These are phyloP conservation scores for Spergularia marina DNA, from an alignment of 148 eudicot species.

Conservation along the genomic window DNA sequence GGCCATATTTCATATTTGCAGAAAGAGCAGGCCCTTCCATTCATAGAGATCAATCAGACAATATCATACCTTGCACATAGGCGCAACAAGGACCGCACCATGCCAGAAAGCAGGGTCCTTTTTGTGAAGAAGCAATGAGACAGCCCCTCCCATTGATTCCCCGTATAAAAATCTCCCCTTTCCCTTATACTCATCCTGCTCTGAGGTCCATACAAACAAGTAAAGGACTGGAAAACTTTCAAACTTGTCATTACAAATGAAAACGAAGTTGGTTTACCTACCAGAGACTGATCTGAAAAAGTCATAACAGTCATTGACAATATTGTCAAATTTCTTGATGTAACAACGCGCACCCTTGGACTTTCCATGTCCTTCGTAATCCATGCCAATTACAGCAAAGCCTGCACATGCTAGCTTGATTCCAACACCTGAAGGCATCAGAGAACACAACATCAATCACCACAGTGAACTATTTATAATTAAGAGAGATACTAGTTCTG, in stretches of 20 bases:
- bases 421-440: conserved; percentile 54
- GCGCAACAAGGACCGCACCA: conserved; percentile 95
- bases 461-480: neutral
- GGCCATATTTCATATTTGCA: too few species aligned
- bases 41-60: neutral
- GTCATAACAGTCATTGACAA: conserved; percentile 71
- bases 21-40: neutral
- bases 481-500: too few species aligned
- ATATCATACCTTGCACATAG: conserved; percentile 92
- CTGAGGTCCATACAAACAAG: conserved; percentile 37
- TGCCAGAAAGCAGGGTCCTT: conserved; percentile 81
- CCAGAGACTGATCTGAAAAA: conserved; percentile 83
- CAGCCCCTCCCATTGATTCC: conserved; percentile 99
- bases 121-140: conserved; percentile 76
- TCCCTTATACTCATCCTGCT: conserved; percentile 59
- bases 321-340: conserved; percentile 78
- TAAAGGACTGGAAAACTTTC: conserved; percentile 13
- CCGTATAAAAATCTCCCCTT: conserved; percentile 87
- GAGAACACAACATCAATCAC: neutral
- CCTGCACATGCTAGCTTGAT: conserved; percentile 79
- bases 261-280: conserved; percentile 36
- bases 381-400: conserved; percentile 88
- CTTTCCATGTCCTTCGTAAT: conserved; percentile 95
- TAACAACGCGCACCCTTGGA: conserved; percentile 94
- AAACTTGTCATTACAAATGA: neutral